Conservation (phyloP, 164 flowering plant species). For the Liriodendron chinense region DNA sequence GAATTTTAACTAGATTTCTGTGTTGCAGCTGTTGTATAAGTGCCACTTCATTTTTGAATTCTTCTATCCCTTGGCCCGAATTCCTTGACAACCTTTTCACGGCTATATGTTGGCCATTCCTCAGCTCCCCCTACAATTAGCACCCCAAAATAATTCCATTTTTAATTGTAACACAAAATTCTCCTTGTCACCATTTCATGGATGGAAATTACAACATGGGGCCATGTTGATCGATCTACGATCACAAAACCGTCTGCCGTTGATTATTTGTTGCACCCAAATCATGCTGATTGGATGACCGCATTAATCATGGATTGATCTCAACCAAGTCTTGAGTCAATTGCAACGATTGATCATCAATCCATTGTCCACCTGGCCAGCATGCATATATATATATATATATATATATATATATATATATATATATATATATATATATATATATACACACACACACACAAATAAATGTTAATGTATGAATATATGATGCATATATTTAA, state of each 20-base stretch:
- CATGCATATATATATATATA: not conserved
- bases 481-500: not conserved
- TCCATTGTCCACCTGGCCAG: not conserved
- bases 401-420: not conserved
- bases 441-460: not conserved
- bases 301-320: too few species aligned
- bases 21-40: constrained; percentile 40
- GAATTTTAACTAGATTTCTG: constrained; percentile 34
- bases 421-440: not conserved
- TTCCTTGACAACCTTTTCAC: constrained; percentile 36
- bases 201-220: too few species aligned
- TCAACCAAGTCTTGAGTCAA: too few species aligned
- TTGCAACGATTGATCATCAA: not conserved
- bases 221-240: too few species aligned
- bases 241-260: not conserved
- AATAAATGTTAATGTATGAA: not conserved
- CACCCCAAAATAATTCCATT: too few species aligned
- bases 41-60: constrained; percentile 32
- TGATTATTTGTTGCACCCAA: not conserved
- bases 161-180: too few species aligned
- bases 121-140: constrained; percentile 22
- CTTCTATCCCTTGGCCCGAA: constrained; percentile 32
- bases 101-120: constrained; percentile 30
- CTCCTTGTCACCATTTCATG: too few species aligned
- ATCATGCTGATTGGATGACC: not conserved